phyloP scores from a whole-genome alignment of 768 basidiomycete genomes.

The Hygrocybe punicea region DNA sequence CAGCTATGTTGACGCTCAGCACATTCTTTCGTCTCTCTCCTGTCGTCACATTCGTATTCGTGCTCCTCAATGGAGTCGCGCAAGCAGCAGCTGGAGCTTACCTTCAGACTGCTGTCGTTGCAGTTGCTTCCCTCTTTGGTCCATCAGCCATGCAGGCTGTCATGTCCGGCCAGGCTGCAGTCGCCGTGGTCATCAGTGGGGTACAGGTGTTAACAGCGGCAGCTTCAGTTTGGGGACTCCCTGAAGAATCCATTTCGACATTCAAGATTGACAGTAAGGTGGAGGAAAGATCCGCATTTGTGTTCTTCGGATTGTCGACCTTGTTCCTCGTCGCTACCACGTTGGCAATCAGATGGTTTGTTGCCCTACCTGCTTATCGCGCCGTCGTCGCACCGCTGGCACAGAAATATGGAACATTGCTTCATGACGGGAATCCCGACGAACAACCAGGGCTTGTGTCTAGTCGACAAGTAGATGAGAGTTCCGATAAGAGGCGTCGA shows the following conservation, averaged over 20 bases:
- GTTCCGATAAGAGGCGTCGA: constrained; percentile 38
- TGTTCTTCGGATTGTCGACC: constrained; percentile 71
- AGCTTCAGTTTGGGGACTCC: constrained; percentile 50
- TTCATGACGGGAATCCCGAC: constrained; percentile 20
- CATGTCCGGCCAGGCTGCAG: constrained; percentile 82
- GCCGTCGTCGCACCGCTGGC: constrained; percentile 48
- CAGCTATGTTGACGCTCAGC: constrained; percentile 60
- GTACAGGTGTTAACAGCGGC: constrained; percentile 69
- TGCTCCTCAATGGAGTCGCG: constrained; percentile 55
- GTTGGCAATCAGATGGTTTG: constrained; percentile 55
- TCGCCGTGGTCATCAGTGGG: constrained; percentile 75
- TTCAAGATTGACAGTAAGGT: constrained; percentile 42
- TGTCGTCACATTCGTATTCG: constrained; percentile 60
- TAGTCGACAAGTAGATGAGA: constrained; percentile 19
- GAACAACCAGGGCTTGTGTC: constrained; percentile 40
- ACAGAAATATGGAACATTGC: constrained; percentile 19
- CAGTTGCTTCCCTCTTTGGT: constrained; percentile 80
- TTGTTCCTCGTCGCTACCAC: constrained; percentile 57
- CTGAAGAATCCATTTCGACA: constrained; percentile 27
- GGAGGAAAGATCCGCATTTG: constrained; percentile 65
- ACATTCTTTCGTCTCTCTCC: constrained; percentile 56
- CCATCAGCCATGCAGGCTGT: constrained; percentile 66
- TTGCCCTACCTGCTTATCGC: constrained; percentile 57
- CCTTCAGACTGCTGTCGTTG: constrained; percentile 73
- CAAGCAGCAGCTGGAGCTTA: constrained; percentile 68